Evolutionary conservation across 805 yeast genomes (phyloP).

Genomic region (Ogataea neopini): DNA sequence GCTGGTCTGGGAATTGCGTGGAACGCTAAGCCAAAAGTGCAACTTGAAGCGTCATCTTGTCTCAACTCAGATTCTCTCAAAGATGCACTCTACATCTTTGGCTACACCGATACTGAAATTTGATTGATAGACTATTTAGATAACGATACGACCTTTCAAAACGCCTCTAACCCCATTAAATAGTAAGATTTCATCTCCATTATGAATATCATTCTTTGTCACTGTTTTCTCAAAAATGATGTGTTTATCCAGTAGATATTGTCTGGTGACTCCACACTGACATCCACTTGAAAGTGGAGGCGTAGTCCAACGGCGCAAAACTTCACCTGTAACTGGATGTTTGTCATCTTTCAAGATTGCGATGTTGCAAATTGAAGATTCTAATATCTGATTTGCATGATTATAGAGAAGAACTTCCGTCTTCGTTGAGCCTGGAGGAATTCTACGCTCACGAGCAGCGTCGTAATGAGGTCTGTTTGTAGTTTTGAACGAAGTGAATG

Average conservation of each 20-base stretch:
- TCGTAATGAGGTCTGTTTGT: constrained; percentile 67
- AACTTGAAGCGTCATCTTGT: constrained; percentile 75
- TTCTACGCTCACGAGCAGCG: constrained; percentile 54
- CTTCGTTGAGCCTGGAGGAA: constrained; percentile 33
- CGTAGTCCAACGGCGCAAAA: constrained; percentile 65
- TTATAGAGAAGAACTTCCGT: constrained; percentile 76
- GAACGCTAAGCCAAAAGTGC: constrained; percentile 96
- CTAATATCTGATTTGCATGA: constrained; percentile 60
- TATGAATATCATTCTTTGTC: constrained; percentile 43
- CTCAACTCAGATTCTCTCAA: constrained; percentile 71
- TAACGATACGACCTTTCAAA: constrained; percentile 53
- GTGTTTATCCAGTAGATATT: constrained; percentile 47
- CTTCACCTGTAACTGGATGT: constrained; percentile 30
- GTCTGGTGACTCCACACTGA: constrained; percentile 79
- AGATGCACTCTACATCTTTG: constrained; percentile 81
- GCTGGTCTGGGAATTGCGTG: constrained; percentile 97
- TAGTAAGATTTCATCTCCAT: constrained; percentile 71
- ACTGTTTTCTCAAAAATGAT: constrained; percentile 33
- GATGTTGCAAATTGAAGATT: constrained; percentile 80
- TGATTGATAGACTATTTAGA: constrained; percentile 5
- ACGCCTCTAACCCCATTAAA: constrained; percentile 88
- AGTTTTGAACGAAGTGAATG: constrained; percentile 87
- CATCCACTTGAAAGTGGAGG: constrained; percentile 82
- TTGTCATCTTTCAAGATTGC: constrained; percentile 52
- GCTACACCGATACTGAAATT: constrained; percentile 63